phyloP scores from a whole-genome alignment of 257 asterid species.

The Solanum bulbocastanum region DNA sequence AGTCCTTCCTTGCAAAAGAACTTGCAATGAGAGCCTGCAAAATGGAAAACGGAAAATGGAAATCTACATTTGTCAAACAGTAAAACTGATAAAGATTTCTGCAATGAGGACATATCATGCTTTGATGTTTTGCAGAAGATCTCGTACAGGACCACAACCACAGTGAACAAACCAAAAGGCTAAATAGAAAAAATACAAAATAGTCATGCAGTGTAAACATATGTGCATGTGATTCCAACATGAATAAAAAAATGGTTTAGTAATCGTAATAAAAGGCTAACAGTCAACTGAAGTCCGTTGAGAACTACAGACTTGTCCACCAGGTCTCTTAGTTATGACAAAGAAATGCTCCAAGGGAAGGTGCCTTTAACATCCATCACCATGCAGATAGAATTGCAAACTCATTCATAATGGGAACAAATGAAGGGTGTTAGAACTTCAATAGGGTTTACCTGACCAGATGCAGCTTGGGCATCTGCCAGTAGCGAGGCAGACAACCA shows the following conservation, averaged over 20 bases:
- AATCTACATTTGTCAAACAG: background rate
- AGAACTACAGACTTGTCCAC: background rate
- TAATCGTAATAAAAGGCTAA: background rate
- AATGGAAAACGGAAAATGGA: background rate
- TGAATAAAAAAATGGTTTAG: background rate
- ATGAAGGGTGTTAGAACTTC: background rate
- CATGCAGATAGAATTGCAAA: background rate
- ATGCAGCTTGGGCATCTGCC: conserved; percentile 32
- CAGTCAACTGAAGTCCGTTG: background rate
- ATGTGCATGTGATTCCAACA: background rate
- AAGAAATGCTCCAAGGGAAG: background rate
- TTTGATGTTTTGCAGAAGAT: background rate
- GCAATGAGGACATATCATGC: background rate
- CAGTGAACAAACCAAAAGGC: background rate
- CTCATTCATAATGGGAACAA: background rate
- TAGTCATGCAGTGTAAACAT: background rate
- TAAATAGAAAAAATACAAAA: background rate
- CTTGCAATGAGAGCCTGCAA: conserved; percentile 37
- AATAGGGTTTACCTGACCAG: conserved; percentile 22
- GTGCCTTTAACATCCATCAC: background rate
- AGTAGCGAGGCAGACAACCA: conserved; percentile 42
- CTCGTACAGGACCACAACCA: background rate
- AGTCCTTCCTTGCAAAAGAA: conserved; percentile 27
- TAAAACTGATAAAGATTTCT: background rate
- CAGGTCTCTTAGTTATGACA: background rate